Base-by-base conservation (phyloP, 2,329 filamentous ascomycete species). In the Alternaria longipes region DNA sequence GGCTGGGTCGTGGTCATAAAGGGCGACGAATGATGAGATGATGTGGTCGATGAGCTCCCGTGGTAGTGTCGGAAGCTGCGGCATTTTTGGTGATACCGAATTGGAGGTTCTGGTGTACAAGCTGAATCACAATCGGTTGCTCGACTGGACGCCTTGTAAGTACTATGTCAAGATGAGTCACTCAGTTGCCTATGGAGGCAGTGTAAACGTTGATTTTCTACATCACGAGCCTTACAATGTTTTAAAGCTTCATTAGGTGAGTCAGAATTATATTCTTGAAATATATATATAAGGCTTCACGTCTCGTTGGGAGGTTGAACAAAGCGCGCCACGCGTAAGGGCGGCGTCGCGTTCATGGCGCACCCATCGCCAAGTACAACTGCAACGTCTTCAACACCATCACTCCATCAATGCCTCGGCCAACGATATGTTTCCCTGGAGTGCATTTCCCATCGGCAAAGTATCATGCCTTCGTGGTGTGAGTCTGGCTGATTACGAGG, bases 41-140 rank as follows among this genome's bases (percentile, higher is more conserved):
- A 63, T 63, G 5, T 18, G n/a, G 36, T 59, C 57, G 14, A 54
- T 56, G 2, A 57, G 42, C 46, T 59, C 51, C 9, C 51, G 60
- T 28, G 60, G 60, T 9, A 65, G 45, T 2, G 16, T 8, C 8
- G 54, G 14, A 12, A n/a, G 18, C 28, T 30, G 28, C 4, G 28
- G 5, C 28, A 30, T 30, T 5, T 26, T 34, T 53, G 16, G 22
- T 2, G 11, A 11, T 34, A 2, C 16, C 1, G 45, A 9, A 22
- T 49, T 22, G 30, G 5, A 34, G 45, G 20, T 22, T 20, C n/a
- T 24, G 28, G 18, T 20, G 11, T 16, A 4, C 32, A 14, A 11
- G 16, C 11, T 11, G 34, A 34, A 26, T 3, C 3, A 18, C 3
- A 16, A 9, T 9, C 18, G n/a, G 16, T 16, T 9, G 8, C 20